These are phyloP conservation scores for Ophiostoma perfectum DNA, from an alignment of 2,329 filamentous ascomycete genomes.

Conservation along the genomic window DNA sequence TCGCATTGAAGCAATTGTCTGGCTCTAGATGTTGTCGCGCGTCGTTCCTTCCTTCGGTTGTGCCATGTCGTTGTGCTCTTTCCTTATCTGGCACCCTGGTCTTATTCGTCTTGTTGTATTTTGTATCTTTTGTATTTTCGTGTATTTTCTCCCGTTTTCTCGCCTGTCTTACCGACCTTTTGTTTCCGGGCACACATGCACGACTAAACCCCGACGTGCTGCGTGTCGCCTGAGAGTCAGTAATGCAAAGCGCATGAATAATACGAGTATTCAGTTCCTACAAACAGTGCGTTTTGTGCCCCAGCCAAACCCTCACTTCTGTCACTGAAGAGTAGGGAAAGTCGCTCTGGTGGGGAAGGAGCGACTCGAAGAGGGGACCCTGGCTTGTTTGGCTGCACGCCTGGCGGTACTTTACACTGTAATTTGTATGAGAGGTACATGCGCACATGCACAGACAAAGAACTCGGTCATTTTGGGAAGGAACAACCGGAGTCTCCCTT, in stretches of 20 bases:
- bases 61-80: no score
- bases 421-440: neutral
- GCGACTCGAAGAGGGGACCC: neutral
- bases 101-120: neutral
- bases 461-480: neutral
- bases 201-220: no score
- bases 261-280: no score
- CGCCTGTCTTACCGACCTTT: no score
- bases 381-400: neutral
- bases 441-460: neutral
- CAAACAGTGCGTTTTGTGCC: no score
- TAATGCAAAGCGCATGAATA: no score
- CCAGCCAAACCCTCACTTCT: no score
- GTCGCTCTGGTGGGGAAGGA: neutral
- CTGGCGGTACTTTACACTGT: neutral
- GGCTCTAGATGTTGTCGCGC: neutral
- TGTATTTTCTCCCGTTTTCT: no score
- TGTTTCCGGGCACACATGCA: no score
- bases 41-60: no score
- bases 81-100: constrained; percentile 15
- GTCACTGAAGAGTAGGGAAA: neutral
- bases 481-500: neutral
- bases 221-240: no score
- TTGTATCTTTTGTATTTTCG: neutral
- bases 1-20: neutral